Evolutionary conservation across 2,329 filamentous ascomycete genomes (phyloP), one percentile per base, ranked within the genome.

Genomic region (Epicoccum sorghinum): DNA sequence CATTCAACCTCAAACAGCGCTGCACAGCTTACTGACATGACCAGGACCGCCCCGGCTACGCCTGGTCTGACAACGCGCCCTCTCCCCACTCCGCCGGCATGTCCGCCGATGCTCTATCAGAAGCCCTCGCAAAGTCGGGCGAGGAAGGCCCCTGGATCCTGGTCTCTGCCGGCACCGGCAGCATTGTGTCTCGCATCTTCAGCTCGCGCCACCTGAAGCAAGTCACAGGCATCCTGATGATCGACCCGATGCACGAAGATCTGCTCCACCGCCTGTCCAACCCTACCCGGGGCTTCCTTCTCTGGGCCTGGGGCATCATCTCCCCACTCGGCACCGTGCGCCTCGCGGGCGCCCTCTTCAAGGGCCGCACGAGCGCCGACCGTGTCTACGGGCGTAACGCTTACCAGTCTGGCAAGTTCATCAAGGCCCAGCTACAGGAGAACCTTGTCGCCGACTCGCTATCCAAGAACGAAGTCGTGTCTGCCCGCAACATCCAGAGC

Each of bases 71-170:
- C 75, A 93, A 95, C 50, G 92, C 93, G 0, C 95, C 95, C 2
- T 97, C 93, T 5, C 95, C 95, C 0, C 88, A 96, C 65, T 96
- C 91, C 4, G 93, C 91, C 4, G 92, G 93, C 38, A 96, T 97
- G 85, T 89, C 90, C n/a, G 88, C 90, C 4, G 92, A 96, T 68
- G 91, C 88, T 0, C 80, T 98, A 24, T 93, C 91, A 38, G 93
- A 98, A 77, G 91, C 92, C 3, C 83, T 99, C 5, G 87, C 89
- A 2, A 81, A 86, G 36, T 86, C 89, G 3, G 92, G 88, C 24
- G 95, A 98, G 76, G 82, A 86, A 42, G 93, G 93, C 0, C 93
- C 95, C 0, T 99, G 90, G 89, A 83, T 99, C 25, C 80, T 97
- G 4, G 88, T 92, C 32, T 92, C 90, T 40, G 90, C 92, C 4